These are phyloP conservation scores for Tulasnella sp. DNA, from an alignment of 768 basidiomycete genomes.

Conservation along the genomic window DNA sequence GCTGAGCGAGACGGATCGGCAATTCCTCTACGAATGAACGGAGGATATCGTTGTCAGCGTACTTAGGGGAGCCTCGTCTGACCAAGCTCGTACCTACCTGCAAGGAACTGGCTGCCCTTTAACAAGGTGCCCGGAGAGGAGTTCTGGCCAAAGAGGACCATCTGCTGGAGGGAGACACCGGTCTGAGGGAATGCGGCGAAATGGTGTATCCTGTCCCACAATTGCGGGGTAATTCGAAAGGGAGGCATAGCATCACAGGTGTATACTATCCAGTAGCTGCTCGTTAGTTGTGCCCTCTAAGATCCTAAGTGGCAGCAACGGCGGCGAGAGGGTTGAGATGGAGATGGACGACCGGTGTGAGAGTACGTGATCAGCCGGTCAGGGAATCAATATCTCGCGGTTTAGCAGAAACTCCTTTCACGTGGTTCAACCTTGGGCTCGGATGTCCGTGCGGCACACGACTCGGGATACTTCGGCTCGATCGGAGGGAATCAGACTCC, in stretches of 20 bases:
- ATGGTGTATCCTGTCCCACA: slow-evolving; percentile 88
- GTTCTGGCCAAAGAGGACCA: slow-evolving; percentile 96
- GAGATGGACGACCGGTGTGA: background rate
- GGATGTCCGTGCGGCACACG: too few species aligned
- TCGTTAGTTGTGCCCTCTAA: background rate
- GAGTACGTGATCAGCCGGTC: too few species aligned
- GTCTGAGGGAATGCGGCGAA: slow-evolving; percentile 90
- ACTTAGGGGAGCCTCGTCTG: background rate
- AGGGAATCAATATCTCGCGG: too few species aligned
- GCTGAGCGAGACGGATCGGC: slow-evolving; percentile 87
- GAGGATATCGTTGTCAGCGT: background rate
- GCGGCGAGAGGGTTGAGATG: background rate
- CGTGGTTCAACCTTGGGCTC: too few species aligned
- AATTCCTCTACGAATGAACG: slow-evolving; percentile 60
- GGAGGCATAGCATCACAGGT: slow-evolving; percentile 4
- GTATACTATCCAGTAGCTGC: background rate
- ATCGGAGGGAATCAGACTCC: too few species aligned
- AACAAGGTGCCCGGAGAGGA: slow-evolving; percentile 89
- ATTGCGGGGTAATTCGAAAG: slow-evolving; percentile 63
- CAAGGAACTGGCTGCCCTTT: slow-evolving; percentile 82
- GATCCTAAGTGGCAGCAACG: background rate
- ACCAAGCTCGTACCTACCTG: slow-evolving; percentile 39
- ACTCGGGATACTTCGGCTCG: too few species aligned
- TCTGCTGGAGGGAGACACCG: slow-evolving; percentile 91
- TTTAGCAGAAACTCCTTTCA: too few species aligned